Base-by-base conservation (phyloP, 2,329 filamentous ascomycete genomes). In the Elsinoe fawcettii region DNA sequence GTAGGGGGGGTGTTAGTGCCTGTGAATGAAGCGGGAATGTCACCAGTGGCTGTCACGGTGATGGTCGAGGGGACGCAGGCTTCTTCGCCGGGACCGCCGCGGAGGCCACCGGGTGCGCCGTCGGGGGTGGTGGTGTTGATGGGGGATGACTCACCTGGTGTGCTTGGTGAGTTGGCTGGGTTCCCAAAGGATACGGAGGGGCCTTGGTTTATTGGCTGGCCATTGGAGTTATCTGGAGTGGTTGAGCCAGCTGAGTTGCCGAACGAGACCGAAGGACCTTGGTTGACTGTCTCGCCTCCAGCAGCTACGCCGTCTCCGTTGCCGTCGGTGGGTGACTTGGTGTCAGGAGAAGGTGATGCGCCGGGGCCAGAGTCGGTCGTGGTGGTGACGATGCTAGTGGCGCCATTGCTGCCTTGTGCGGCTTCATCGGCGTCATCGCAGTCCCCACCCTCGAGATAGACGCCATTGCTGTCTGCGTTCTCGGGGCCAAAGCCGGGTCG, bases 401-500 rank as follows among this genome's bases (percentile, higher is more conserved):
- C 16, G 16, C 30, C 49, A 16, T 23, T 22, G 16, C 49, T 34
- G 18, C 18, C 16, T 39, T 53, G 2, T 23, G 30, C 49, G n/a
- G 18, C 49, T 32, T 39, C 18, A 20, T 53, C 32, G 9, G 30
- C 49, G 16, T 23, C 27, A 7, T 53, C 49, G 32, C 49, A 53
- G 34, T 53, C 49, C 20, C 30, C 30, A n/a, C 16, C 49, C 5
- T 53, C 49, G 12, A 53, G 49, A 16, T 53, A 53, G n/a, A 53
- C 49, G 2, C 49, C 49, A 25, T 53, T 53, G 34, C 49, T 53
- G 32, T 53, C 49, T 12, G 49, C 49, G 25, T 53, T 53, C 30
- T 53, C 49, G 3, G 30, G 16, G 5, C 49, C 49, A 16, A 53
- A 39, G 5, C 49, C 49, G 39, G 49, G 49, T 11, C 49, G 25